Conservation (phyloP, 345 rosid species). For the Laguncularia racemosa region DNA sequence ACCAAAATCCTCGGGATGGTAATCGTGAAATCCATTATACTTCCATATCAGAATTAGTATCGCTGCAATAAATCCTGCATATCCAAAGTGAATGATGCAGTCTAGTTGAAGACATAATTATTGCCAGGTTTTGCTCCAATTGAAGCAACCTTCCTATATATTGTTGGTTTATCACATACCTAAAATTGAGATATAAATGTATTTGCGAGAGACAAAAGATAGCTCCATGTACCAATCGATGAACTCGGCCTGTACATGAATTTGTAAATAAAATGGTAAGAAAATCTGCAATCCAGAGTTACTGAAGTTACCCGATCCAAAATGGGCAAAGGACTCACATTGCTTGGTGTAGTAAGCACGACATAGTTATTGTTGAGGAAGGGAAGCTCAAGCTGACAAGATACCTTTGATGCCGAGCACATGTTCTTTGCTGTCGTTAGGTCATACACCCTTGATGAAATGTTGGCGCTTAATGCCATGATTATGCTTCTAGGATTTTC, state of each 20-base stretch:
- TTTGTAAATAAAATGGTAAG: background rate
- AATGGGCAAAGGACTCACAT: slow-evolving; percentile 24
- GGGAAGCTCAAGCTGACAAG: slow-evolving; percentile 37
- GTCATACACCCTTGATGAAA: slow-evolving; percentile 45
- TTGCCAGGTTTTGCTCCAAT: too few relatives aligned
- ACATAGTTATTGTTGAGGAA: slow-evolving; percentile 39
- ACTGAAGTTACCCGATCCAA: background rate
- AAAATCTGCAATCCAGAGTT: background rate
- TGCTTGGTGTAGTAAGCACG: slow-evolving; percentile 41
- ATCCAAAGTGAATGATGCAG: background rate
- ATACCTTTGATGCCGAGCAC: slow-evolving; percentile 35
- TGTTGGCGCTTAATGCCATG: slow-evolving; percentile 27
- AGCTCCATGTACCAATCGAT: slow-evolving; percentile 43
- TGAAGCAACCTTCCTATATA: too few relatives aligned
- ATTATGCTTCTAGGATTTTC: slow-evolving; percentile 30
- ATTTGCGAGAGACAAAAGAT: slow-evolving; percentile 41
- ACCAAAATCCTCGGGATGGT: slow-evolving; percentile 2
- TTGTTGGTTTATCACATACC: slow-evolving; percentile 20
- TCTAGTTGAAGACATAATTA: too few relatives aligned
- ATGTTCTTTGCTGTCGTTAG: slow-evolving; percentile 32
- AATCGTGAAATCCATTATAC: slow-evolving; percentile 39
- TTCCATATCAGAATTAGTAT: slow-evolving; percentile 30
- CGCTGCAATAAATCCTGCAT: slow-evolving; percentile 36
- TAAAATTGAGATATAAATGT: slow-evolving; percentile 44
- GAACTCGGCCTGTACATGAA: slow-evolving; percentile 29